A percentile compares a stretch with the other conserved stretches of the same genome.
Conservation (phyloP, 225 moss, liverwort and hornwort species). For the Physcomitrellopsis africana region DNA sequence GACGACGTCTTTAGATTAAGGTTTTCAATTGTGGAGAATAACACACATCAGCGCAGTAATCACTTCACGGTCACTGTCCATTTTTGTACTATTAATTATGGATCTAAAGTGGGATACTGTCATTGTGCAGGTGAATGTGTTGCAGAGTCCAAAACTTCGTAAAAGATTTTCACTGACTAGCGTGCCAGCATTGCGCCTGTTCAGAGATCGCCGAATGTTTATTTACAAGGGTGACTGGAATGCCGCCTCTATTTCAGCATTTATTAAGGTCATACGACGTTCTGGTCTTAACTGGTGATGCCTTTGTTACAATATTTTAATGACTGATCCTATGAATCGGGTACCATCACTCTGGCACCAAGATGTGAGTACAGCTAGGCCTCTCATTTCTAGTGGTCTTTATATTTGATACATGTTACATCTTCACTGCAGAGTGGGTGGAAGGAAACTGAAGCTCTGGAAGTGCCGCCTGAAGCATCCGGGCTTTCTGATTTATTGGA, state of each 20-base stretch:
- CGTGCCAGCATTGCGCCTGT: slow-evolving; percentile 74
- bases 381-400: slow-evolving; percentile 3
- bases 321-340: background rate
- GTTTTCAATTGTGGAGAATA: background rate
- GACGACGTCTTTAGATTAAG: slow-evolving; percentile 1
- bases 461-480: slow-evolving; percentile 64
- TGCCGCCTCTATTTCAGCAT: slow-evolving; percentile 51
- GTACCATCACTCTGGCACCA: background rate
- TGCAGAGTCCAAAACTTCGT: slow-evolving; percentile 63
- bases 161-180: slow-evolving; percentile 72
- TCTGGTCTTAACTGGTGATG: slow-evolving; percentile 7
- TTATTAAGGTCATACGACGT: slow-evolving; percentile 49
- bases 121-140: slow-evolving; percentile 71
- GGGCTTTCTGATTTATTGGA: slow-evolving; percentile 37
- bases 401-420: background rate
- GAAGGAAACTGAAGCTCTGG: slow-evolving; percentile 55
- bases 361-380: background rate
- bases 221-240: slow-evolving; percentile 73
- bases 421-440: slow-evolving; percentile 66
- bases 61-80: background rate
- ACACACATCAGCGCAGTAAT: background rate
- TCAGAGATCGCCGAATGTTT: slow-evolving; percentile 86
- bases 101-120: slow-evolving; percentile 9
- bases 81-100: background rate
- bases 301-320: background rate